Evolutionary conservation across 208 protist genomes (phyloP), one percentile per base, ranked within the genome.

Genomic region (Crithidia acanthocephali): DNA sequence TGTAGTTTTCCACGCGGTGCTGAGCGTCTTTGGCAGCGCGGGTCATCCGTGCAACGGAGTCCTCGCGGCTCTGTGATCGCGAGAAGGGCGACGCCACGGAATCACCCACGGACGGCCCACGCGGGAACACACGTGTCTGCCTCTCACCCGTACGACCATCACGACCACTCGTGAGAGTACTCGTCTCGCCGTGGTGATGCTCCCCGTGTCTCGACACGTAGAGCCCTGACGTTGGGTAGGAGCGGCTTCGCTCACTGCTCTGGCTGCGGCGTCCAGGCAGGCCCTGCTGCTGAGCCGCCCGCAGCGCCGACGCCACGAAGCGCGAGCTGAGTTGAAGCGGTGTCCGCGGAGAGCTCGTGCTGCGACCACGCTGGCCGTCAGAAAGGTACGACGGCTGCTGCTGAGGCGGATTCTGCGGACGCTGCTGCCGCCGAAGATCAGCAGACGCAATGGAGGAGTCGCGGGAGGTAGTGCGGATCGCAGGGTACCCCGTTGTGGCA

Each of bases 271-370:
- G 5, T 61, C 18, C 18, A n/a, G 59, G 42, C 42, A 27, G 51
- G 50, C 60, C 22, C 32, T 56, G 69, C 42, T 42, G 61, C 60
- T 52, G 69, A 6, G 69, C 69, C 18, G 53, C 28, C 4, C 69
- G 60, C 44, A 75, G 48, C 25, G 32, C 69, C 2, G 61, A 75
- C 42, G 62, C 69, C 10, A 75, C 60, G 56, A 75, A 75, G 18
- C 69, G 44, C 18, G 69, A 65, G 42, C 62, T 68, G n/a, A 15
- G 48, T 33, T 58, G 62, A 3, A 58, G 33, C 22, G 62, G 69
- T 28, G 52, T 44, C n/a, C n/a, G 42, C 22, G 44, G 52, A 20
- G 22, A 42, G 10, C 33, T 45, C 25, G 50, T 20, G 62, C 48
- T 66, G 60, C 47, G 23, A 4, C 13, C 2, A 18, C 60, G 30